Percentiles rank a stretch among this genome's conserved stretches.
These are phyloP conservation scores for Aspergillus texensis DNA, from an alignment of 2,329 filamentous ascomycete genomes.

Conservation along the genomic window DNA sequence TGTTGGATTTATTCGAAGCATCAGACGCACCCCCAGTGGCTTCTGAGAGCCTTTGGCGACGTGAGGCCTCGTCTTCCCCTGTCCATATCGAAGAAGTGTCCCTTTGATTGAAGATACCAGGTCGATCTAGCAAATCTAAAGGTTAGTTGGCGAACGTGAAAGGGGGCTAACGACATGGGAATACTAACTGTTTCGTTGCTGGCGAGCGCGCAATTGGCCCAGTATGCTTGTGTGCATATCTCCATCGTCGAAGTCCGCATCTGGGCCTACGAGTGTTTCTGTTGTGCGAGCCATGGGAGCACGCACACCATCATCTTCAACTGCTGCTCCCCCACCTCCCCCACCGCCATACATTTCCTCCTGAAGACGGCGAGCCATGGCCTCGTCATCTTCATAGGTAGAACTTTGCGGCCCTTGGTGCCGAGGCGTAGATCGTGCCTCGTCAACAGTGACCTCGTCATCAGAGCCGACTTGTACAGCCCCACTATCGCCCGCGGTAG, in stretches of 20 bases:
- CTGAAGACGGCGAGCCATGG: slow-evolving; percentile 87
- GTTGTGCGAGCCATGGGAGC: slow-evolving; percentile 90
- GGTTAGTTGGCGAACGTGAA: slow-evolving; percentile 10
- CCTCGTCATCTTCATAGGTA: slow-evolving; percentile 84
- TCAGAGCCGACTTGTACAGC: slow-evolving; percentile 78
- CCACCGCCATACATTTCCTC: slow-evolving; percentile 79
- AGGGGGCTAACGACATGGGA: neutral
- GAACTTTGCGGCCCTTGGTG: slow-evolving; percentile 43
- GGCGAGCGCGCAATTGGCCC: slow-evolving; percentile 62
- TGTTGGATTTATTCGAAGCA: slow-evolving; percentile 68
- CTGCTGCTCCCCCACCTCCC: slow-evolving; percentile 51
- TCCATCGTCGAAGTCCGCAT: slow-evolving; percentile 56
- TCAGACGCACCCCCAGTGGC: slow-evolving; percentile 69
- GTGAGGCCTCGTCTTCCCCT: slow-evolving; percentile 51
- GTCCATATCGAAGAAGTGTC: slow-evolving; percentile 62
- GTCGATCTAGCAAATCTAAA: slow-evolving; percentile 39
- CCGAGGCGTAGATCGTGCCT: slow-evolving; percentile 29
- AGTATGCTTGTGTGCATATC: slow-evolving; percentile 64
- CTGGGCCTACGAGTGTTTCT: slow-evolving; percentile 84
- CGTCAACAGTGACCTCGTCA: slow-evolving; percentile 61
- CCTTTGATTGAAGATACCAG: slow-evolving; percentile 72
- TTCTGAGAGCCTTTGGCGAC: slow-evolving; percentile 57
- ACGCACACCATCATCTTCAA: slow-evolving; percentile 67
- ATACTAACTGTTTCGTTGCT: slow-evolving; percentile 38
- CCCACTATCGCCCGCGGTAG: slow-evolving; percentile 52